Percentiles rank a stretch among this genome's conserved stretches.
Conservation (phyloP, 2,329 filamentous ascomycete species). For the Sordariomycetes sp. region DNA sequence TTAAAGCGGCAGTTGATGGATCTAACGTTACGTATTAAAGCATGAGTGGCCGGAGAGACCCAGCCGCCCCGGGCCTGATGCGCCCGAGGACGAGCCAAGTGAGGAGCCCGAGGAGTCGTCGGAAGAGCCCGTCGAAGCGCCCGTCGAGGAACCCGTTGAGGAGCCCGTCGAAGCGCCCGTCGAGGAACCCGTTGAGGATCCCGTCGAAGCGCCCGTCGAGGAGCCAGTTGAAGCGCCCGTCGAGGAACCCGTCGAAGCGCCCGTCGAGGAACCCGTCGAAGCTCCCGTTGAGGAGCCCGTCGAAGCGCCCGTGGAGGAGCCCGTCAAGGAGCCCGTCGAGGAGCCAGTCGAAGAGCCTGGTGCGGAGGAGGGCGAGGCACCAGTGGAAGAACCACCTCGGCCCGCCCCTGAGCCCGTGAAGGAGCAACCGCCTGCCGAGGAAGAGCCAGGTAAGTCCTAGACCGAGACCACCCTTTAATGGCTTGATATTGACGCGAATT, state of each 20-base stretch:
- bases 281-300: neutral
- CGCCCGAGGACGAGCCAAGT: neutral
- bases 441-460: neutral
- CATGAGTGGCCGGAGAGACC: neutral
- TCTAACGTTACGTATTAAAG: too few relatives aligned
- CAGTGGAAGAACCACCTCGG: neutral
- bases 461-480: neutral
- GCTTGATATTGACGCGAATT: too few relatives aligned
- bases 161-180: too few relatives aligned
- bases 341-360: neutral
- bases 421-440: neutral
- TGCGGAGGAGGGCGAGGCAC: neutral
- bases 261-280: neutral
- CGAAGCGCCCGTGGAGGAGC: neutral
- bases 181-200: neutral
- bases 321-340: neutral
- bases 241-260: neutral
- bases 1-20: neutral
- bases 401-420: conserved; percentile 2
- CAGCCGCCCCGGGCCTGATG: neutral
- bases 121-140: too few relatives aligned
- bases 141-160: neutral
- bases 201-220: neutral
- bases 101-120: neutral
- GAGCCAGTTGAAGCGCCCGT: neutral